Evolutionary conservation across 495 filamentous ascomycete genomes (phyloP), one percentile per base, ranked within the genome.

Genomic region (Aspergillus hancockii): DNA sequence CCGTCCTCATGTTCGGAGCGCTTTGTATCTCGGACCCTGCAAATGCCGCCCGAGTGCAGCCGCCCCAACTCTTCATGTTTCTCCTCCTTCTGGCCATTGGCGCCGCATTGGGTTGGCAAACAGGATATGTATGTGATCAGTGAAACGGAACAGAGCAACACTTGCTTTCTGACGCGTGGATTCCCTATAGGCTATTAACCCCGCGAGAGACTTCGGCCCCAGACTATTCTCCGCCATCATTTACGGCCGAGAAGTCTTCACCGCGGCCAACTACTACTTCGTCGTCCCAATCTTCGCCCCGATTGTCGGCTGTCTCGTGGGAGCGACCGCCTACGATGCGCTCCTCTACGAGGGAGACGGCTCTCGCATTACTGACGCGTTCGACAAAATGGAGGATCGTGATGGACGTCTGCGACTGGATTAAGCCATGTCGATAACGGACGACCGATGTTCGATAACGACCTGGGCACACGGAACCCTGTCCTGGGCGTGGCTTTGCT

Each of bases 91-190:
- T 68, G 22, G 63, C 59, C 21, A 74, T 74, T 28, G 71, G 71
- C 21, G 69, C 71, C 4, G 64, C 71, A 4, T 21, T 74, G 40
- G 71, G 71, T 10, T 74, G 71, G 71, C 67, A 74, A 62, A 74
- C 71, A 13, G 71, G 71, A 36, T 74, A 74, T 28, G 71, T 74
- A 74, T 4, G 71, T 65, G 38, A 18, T 28, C n/a, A 36, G 1
- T 2, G 4, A 10, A 9, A 36, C 10, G 1, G 4, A 12, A 45
- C 31, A 28, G 7, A 28, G 7, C 47, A 7, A 6, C 34, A 19
- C 10, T 22, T 2, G 3, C 30, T 8, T n/a, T 21, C 6, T 36
- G 18, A 18, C 8, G 34, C 34, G 3, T 13, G 7, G 41, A 31
- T 1, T 34, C 23, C 18, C 19, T 38, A 22, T 40, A 74, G 71